Conservation (phyloP, 2,329 filamentous ascomycete genomes). For the Venturia effusa region DNA sequence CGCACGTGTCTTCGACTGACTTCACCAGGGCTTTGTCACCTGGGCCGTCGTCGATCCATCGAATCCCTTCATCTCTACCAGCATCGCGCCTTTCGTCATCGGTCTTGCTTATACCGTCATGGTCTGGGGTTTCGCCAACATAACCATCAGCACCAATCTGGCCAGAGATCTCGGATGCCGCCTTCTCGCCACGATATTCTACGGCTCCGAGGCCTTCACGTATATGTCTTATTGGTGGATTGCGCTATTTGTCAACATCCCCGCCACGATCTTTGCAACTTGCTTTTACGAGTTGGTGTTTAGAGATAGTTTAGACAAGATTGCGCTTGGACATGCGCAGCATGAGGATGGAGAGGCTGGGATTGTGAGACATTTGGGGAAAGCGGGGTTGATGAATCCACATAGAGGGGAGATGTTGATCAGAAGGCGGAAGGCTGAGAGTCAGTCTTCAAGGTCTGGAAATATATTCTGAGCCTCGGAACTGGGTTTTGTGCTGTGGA, state of each 20-base stretch:
- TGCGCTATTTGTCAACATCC: slow-evolving; percentile 44
- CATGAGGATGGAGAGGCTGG: slow-evolving; percentile 44
- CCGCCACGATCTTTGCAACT: slow-evolving; percentile 45
- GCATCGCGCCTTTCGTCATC: slow-evolving; percentile 41
- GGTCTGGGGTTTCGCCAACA: slow-evolving; percentile 46
- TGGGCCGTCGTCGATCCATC: slow-evolving; percentile 48
- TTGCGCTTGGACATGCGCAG: slow-evolving; percentile 38
- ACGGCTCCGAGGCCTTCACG: slow-evolving; percentile 38
- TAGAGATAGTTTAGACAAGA: slow-evolving; percentile 41
- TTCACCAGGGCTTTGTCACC: slow-evolving; percentile 38
- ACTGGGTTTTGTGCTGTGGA: not conserved
- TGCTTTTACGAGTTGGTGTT: slow-evolving; percentile 45
- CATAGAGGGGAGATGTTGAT: not conserved
- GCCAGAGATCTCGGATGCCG: slow-evolving; percentile 49
- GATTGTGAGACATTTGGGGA: slow-evolving; percentile 30
- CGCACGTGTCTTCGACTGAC: not conserved
- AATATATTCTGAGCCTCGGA: not conserved
- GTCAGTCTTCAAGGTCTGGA: not conserved
- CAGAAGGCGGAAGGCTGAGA: not conserved
- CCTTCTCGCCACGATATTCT: slow-evolving; percentile 51
- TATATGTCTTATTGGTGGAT: slow-evolving; percentile 41
- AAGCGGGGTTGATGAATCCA: slow-evolving; percentile 16
- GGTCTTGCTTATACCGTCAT: slow-evolving; percentile 43
- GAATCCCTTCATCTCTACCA: slow-evolving; percentile 44
- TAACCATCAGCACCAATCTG: slow-evolving; percentile 46